Conservation (phyloP, 257 asterid genomes). For the Voacanga thouarsii region DNA sequence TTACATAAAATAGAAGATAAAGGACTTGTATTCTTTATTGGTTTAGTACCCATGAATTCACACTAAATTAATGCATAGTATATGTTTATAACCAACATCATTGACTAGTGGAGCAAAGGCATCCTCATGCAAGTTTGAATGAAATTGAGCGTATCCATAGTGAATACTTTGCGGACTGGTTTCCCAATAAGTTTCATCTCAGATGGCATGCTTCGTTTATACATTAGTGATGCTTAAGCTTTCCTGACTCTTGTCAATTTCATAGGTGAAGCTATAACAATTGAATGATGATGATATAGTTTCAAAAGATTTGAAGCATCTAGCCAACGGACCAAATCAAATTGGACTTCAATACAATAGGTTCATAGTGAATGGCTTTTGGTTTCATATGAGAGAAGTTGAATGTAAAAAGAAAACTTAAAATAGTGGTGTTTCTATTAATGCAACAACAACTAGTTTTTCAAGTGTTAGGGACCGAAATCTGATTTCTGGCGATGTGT, state of each 20-base stretch:
- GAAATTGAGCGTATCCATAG: too few species aligned
- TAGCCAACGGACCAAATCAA: neutral
- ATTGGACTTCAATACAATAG: neutral
- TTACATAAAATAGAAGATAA: too few species aligned
- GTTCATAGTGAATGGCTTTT: neutral
- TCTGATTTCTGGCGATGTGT: neutral
- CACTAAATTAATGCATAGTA: too few species aligned
- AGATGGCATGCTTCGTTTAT: too few species aligned
- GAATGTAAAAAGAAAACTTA: neutral
- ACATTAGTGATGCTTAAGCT: too few species aligned
- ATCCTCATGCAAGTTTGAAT: too few species aligned
- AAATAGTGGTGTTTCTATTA: neutral
- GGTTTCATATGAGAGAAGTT: neutral
- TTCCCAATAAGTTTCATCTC: neutral
- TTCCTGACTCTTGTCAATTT: too few species aligned
- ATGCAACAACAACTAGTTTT: neutral
- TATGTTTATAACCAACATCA: too few species aligned
- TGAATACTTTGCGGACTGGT: neutral
- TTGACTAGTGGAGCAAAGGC: too few species aligned
- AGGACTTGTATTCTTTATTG: too few species aligned
- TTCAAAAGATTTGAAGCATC: neutral
- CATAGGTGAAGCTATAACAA: neutral
- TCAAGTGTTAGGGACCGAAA: neutral
- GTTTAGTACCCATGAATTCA: too few species aligned
- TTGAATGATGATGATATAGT: neutral